Base-by-base conservation (phyloP, 2,329 filamentous ascomycete genomes). In the Xylariaceae sp. region DNA sequence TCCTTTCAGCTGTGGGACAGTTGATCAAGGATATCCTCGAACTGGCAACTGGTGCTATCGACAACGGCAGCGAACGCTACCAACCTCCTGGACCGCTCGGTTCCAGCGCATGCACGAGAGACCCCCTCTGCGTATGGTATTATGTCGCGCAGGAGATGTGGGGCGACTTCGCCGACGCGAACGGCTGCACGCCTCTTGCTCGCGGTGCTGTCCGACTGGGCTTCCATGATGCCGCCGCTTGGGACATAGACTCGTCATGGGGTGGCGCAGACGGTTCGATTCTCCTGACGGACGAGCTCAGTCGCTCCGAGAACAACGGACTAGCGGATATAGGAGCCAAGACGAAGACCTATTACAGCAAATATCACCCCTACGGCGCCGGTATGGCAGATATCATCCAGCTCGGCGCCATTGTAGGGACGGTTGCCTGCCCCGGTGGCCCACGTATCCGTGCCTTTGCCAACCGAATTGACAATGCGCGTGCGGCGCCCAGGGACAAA, bases 331-430 rank as follows among this genome's bases (percentile, higher is more conserved):
- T 80, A 47, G 75, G 74, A 4, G 61, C 59, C 2, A 67, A 74
- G 23, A 73, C 78, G 2, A 68, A 71, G 44, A 59, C 62, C 1
- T 74, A 80, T 64, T 75, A 75, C 55, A 60, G 65, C 17, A 73
- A 75, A 57, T 78, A 76, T 60, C 70, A 73, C 10, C 57, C 61
- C 4, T 70, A 73, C 59, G 69, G 67, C 13, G 74, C 82, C n/a
- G 72, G 75, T 9, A 78, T 80, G 63, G 82, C 82, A 15, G 82
- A 85, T 68, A 71, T 84, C 17, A 78, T 82, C 47, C 79, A 82
- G 66, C 77, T 82, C 53, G 79, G 76, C 2, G 76, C 73, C 70
- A 73, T 72, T 52, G 72, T 79, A 47, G 80, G 77, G 3, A 78
- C 79, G 3, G 75, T 79, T 1, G 73, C 75, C 2, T 84, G 82